Conservation (phyloP, 257 asterid species). For the Jaltomata sinuosa region DNA sequence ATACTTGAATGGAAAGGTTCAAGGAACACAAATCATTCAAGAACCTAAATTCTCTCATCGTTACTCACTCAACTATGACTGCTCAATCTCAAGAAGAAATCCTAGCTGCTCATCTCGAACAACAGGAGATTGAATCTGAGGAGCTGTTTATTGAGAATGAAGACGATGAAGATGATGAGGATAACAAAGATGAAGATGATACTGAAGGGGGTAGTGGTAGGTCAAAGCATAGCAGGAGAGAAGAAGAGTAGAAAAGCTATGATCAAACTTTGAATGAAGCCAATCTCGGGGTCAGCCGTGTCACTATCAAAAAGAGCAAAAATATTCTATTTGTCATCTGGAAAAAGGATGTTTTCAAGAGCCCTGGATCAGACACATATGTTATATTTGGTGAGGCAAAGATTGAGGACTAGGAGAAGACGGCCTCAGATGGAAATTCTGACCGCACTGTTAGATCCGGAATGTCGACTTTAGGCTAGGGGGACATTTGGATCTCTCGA, state of each 20-base stretch:
- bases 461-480: no score
- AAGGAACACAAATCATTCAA: no score
- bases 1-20: no score
- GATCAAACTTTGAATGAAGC: slow-evolving; percentile 63
- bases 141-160: slow-evolving; percentile 53
- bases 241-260: slow-evolving; percentile 67
- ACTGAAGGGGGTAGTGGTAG: slow-evolving; percentile 23
- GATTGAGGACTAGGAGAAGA: no score
- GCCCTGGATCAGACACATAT: slow-evolving; percentile 57
- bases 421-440: no score
- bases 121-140: no score
- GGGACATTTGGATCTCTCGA: slow-evolving; percentile 49
- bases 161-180: slow-evolving; percentile 43
- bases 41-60: no score
- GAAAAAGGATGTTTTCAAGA: slow-evolving; percentile 60
- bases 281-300: slow-evolving; percentile 56
- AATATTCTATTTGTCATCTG: slow-evolving; percentile 47
- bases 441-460: no score
- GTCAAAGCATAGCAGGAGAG: slow-evolving; percentile 63
- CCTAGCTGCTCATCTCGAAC: no score
- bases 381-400: slow-evolving; percentile 58
- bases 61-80: no score
- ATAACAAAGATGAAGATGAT: slow-evolving; percentile 48
- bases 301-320: slow-evolving; percentile 64
- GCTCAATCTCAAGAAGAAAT: no score